Conservation (phyloP, 2,329 filamentous ascomycete species). For the Penicillium sp. region DNA sequence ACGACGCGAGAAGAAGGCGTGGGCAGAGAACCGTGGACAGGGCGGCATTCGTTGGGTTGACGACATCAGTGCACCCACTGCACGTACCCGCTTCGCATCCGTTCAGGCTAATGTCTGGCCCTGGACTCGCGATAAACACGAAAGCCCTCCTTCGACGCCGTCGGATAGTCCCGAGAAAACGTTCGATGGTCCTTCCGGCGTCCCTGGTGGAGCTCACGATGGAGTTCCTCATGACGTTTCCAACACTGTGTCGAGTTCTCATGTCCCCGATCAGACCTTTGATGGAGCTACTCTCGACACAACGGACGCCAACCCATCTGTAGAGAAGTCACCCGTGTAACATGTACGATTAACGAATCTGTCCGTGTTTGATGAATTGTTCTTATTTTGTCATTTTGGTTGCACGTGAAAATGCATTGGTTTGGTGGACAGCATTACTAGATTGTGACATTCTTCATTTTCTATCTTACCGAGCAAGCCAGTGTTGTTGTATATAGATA, state of each 20-base stretch:
- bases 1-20: slow-evolving; percentile 45
- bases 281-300: background rate
- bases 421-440: background rate
- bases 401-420: slow-evolving; percentile 8
- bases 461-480: slow-evolving; percentile 2
- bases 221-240: background rate
- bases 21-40: slow-evolving; percentile 36
- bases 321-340: slow-evolving; percentile 5
- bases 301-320: background rate
- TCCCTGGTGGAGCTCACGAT: slow-evolving; percentile 1
- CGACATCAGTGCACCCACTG: slow-evolving; percentile 37
- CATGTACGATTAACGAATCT: slow-evolving; percentile 15
- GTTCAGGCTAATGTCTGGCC: slow-evolving; percentile 34
- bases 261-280: background rate
- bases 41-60: slow-evolving; percentile 41
- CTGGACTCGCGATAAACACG: slow-evolving; percentile 31
- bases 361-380: background rate
- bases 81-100: slow-evolving; percentile 40
- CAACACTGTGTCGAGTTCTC: background rate
- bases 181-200: background rate
- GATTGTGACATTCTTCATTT: slow-evolving; percentile 1
- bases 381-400: slow-evolving; percentile 4
- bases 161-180: slow-evolving; percentile 16
- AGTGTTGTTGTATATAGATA: slow-evolving; percentile 23
- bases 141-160: slow-evolving; percentile 21